Base-by-base conservation (phyloP, 768 basidiomycete species). In the Termitomyces sp. region DNA sequence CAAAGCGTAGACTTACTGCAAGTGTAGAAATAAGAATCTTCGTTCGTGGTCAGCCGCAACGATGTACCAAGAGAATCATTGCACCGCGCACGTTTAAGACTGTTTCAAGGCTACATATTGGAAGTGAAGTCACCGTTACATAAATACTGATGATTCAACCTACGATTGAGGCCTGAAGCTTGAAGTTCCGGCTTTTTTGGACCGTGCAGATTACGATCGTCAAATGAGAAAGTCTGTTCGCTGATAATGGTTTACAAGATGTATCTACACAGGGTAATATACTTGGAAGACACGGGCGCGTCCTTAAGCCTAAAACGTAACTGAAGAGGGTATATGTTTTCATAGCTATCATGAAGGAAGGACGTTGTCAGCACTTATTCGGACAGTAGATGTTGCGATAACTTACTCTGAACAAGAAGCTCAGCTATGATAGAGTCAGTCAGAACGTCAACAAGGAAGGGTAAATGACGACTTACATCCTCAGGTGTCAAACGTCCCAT, bases 401-500 rank as follows among this genome's bases (percentile, higher is more conserved):
- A 43, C 81, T 66, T 66, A 85, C 81, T 68, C 83, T 80, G 71
- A 86, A 86, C 57, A 86, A 69, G 72, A 86, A 86, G 9, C 81
- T 73, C 60, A 86, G 76, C 84, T 86, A 50, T 34, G 37, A 12
- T 56, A 57, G 49, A 50, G 45, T 52, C 37, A 65, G 68, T n/a
- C 63, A 60, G n/a, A 60, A n/a, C 36, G 20, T 25, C 17, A 20
- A 31, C 17, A 20, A 31, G n/a, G 2, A 34, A 10, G 8, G 4
- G 25, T 17, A 29, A 37, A 14, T 17, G 52, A 51, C 50, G 17
- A 74, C 84, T 70, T 68, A 87, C 84, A 77, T 91, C 89, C 67
- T 88, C 92, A 0, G 94, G 91, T 4, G 95, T 96, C 70, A 98
- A 74, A 60, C 94, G 86, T 29, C 96, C 96, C 91, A 98, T 94